Evolutionary conservation across 305 asterid species (phyloP).

Genomic region (Striga hermonthica): DNA sequence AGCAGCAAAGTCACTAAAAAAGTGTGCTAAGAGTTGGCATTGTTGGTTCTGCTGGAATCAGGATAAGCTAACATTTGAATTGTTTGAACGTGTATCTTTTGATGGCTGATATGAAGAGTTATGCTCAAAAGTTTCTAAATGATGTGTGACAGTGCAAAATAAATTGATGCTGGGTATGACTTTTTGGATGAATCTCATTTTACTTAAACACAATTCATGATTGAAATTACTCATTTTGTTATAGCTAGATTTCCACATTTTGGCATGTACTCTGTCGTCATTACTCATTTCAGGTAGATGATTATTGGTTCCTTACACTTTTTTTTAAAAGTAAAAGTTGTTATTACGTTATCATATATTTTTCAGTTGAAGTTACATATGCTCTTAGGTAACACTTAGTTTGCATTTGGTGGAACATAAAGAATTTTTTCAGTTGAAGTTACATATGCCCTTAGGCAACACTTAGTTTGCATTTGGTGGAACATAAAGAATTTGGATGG

Average conservation of each 20-base stretch:
- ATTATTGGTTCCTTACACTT: background rate
- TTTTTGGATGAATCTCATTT: background rate
- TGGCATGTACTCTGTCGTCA: slow-evolving; percentile 1
- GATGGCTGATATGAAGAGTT: background rate
- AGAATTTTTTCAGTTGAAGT: slow-evolving; percentile 14
- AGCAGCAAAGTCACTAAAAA: slow-evolving; percentile 7
- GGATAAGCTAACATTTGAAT: slow-evolving; percentile 18
- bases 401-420: background rate
- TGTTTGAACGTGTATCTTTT: background rate
- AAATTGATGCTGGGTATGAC: too few relatives aligned
- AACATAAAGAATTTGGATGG: slow-evolving; percentile 20
- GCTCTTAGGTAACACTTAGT: background rate
- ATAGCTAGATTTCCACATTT: slow-evolving; percentile 12
- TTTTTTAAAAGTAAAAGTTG: background rate
- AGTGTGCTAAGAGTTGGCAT: background rate
- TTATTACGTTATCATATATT: background rate
- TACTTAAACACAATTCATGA: background rate
- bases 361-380: background rate
- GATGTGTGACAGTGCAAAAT: background rate
- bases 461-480: background rate
- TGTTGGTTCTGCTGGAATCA: slow-evolving; percentile 6
- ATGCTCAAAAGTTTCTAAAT: background rate
- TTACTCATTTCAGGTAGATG: background rate
- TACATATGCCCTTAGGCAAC: background rate
- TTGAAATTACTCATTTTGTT: background rate